A percentile compares a stretch with the other conserved stretches of the same genome.
phyloP scores from a whole-genome alignment of 2,329 filamentous ascomycete genomes.

The Penicillium sp. region DNA sequence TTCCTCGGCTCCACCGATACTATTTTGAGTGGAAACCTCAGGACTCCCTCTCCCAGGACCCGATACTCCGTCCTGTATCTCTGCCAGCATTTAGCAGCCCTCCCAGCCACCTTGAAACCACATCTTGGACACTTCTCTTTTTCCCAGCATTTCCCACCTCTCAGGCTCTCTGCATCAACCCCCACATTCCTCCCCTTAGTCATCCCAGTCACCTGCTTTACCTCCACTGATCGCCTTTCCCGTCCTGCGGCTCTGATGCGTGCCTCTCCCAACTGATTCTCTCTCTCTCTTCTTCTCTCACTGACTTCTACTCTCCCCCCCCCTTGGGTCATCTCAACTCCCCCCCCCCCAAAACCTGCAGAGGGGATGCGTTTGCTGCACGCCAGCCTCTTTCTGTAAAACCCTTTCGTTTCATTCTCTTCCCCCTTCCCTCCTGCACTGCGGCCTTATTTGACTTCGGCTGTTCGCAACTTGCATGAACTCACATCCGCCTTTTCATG shows the following conservation, averaged over 20 bases:
- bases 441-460: slow-evolving; percentile 27
- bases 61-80: slow-evolving; percentile 16
- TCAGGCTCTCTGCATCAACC: neutral
- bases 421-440: slow-evolving; percentile 20
- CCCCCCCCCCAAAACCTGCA: slow-evolving; percentile 22
- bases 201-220: slow-evolving; percentile 22
- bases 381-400: slow-evolving; percentile 33
- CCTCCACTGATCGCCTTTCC: slow-evolving; percentile 36
- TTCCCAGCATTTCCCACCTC: slow-evolving; percentile 15
- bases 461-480: slow-evolving; percentile 20
- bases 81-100: slow-evolving; percentile 21
- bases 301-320: neutral
- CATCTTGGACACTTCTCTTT: neutral
- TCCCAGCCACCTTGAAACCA: slow-evolving; percentile 8
- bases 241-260: slow-evolving; percentile 36
- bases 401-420: slow-evolving; percentile 5
- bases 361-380: slow-evolving; percentile 38
- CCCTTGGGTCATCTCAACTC: slow-evolving; percentile 25
- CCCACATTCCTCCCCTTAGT: slow-evolving; percentile 28
- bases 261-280: slow-evolving; percentile 18
- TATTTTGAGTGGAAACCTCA: slow-evolving; percentile 31
- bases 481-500: slow-evolving; percentile 15
- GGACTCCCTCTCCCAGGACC: slow-evolving; percentile 39
- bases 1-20: slow-evolving; percentile 10
- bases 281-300: slow-evolving; percentile 1